Base-by-base conservation (phyloP, 495 filamentous ascomycete species). In the Parathielavia appendiculata region DNA sequence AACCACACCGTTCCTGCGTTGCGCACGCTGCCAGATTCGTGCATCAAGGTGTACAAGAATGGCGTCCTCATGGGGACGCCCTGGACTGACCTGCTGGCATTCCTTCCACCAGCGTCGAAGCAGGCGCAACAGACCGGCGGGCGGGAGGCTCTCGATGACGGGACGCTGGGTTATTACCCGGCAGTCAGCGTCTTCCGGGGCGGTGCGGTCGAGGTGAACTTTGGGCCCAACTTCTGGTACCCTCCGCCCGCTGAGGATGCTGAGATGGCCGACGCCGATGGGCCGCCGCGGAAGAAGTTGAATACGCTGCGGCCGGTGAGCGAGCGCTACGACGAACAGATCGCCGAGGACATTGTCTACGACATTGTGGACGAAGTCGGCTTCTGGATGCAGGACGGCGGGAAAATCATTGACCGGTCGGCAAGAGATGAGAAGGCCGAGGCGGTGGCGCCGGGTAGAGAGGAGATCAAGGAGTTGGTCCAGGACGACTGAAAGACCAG, bases 361-460 rank as follows among this genome's bases (percentile, higher is more conserved):
- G 92, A 97, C 70, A 79, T 97, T 38, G 79, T 96, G 16, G 95
- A 98, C 69, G 92, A 97, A 69, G 86, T 92, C 46, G 89, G 92
- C 66, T 86, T 89, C 67, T 85, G 86, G 75, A 76, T 83, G 68
- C 80, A 86, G 60, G 86, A 88, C 74, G 79, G 82, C 52, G 76
- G 77, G 20, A 69, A 70, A 61, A 75, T 72, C n/a, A 70, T 71
- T 57, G 74, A 71, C 38, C 69, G 74, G 35, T 66, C 71, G 39
- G 68, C 66, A 38, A 57, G 70, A 53, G 66, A 74, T 59, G 71
- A 72, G 49, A 69, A 70, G 68, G 71, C 59, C 63, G 70, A 73
- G 58, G 71, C 63, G 57, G 71, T 66, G 40, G 74, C 68, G 14
- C 71, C 66, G 20, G 77, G 66, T 40, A 68, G 75, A 30, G 75